A percentile compares a stretch with the other conserved stretches of the same genome.
phyloP scores from a whole-genome alignment of 2,329 filamentous ascomycete species.

The Fusarium phyllophilum region DNA sequence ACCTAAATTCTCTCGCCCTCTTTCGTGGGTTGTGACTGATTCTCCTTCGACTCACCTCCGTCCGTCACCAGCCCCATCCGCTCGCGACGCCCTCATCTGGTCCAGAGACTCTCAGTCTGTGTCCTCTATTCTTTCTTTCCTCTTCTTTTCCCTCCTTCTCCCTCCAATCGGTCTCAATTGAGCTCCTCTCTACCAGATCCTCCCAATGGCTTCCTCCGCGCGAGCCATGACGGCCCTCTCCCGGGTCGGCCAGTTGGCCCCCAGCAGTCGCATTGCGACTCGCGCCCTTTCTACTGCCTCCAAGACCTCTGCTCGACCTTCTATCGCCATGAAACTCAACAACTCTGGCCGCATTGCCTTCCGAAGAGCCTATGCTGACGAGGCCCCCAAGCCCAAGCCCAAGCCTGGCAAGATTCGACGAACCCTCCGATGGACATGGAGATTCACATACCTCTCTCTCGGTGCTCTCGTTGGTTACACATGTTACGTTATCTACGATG shows the following conservation, averaged over 20 bases:
- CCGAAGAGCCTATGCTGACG: slow-evolving; percentile 62
- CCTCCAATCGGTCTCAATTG: slow-evolving; percentile 40
- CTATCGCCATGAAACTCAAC: slow-evolving; percentile 49
- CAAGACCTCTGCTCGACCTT: slow-evolving; percentile 44
- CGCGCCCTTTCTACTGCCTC: slow-evolving; percentile 50
- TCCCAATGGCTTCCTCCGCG: slow-evolving; percentile 58
- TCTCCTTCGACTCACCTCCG: slow-evolving; percentile 38
- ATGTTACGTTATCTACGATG: slow-evolving; percentile 83
- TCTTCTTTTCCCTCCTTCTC: not conserved
- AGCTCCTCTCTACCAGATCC: slow-evolving; percentile 37
- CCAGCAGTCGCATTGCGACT: slow-evolving; percentile 45
- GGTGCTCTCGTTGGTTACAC: slow-evolving; percentile 77
- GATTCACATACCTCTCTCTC: slow-evolving; percentile 80
- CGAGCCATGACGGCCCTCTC: slow-evolving; percentile 54
- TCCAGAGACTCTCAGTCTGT: slow-evolving; percentile 35
- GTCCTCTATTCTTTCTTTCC: slow-evolving; percentile 17
- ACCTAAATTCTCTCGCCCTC: slow-evolving; percentile 34
- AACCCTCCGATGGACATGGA: slow-evolving; percentile 83
- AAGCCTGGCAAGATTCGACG: slow-evolving; percentile 70
- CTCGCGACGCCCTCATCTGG: slow-evolving; percentile 34
- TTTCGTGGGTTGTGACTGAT: slow-evolving; percentile 33
- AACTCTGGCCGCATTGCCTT: slow-evolving; percentile 54
- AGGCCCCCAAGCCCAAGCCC: slow-evolving; percentile 58
- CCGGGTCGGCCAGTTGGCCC: slow-evolving; percentile 45
- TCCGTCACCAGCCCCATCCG: slow-evolving; percentile 32